These are phyloP conservation scores for Karstenula rhodostoma DNA, from an alignment of 2,329 filamentous ascomycete genomes.

Conservation along the genomic window DNA sequence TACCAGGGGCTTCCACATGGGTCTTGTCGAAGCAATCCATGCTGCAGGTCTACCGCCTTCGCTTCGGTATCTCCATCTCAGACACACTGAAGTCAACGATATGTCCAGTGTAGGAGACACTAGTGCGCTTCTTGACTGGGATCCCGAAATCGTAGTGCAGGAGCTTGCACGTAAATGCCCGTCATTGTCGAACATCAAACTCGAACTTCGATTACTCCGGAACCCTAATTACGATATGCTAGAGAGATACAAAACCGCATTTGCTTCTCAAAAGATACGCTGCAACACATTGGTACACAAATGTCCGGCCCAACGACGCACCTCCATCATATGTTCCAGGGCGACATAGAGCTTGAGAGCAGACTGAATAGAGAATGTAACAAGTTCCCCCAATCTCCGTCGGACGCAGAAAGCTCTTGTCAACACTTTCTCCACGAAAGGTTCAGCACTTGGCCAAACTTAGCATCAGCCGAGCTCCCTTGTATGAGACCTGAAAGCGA, in stretches of 20 bases:
- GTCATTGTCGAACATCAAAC: constrained; percentile 3
- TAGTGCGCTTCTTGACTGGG: background rate
- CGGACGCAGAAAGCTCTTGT: background rate
- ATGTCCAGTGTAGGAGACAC: constrained; percentile 4
- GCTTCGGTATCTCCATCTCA: constrained; percentile 8
- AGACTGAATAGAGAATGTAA: background rate
- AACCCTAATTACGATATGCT: background rate
- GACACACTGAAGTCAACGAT: constrained; percentile 9
- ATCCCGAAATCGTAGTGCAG: background rate
- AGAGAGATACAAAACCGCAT: background rate
- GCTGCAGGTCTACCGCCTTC: background rate
- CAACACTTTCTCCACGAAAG: constrained; percentile 36
- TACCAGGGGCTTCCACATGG: background rate
- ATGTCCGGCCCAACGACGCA: background rate
- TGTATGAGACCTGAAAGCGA: constrained; percentile 24
- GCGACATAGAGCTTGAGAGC: background rate
- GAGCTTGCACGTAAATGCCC: constrained; percentile 7
- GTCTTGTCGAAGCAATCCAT: background rate
- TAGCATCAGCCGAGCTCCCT: constrained; percentile 24
- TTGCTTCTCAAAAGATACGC: background rate
- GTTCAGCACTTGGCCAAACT: constrained; percentile 32
- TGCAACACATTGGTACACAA: constrained; percentile 3
- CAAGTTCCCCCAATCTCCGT: background rate
- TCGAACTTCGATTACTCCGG: constrained; percentile 10
- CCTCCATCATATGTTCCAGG: constrained; percentile 2